Evolutionary conservation across 306 rosid species (phyloP).

Genomic region (Vigna reflexopilosa): DNA sequence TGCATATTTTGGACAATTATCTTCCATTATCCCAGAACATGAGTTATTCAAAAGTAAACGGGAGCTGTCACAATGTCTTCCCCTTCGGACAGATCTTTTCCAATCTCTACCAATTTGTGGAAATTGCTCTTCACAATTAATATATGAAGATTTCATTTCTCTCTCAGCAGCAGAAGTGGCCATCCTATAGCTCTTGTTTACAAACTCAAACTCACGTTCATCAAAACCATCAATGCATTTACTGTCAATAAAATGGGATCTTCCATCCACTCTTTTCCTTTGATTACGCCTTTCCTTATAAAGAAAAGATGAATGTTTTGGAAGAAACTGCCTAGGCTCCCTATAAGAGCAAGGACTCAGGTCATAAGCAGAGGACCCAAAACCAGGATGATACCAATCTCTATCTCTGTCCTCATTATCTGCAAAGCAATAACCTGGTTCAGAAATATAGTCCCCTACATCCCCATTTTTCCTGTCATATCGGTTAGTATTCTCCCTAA

Average conservation of each 20-base stretch:
- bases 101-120: slow-evolving; percentile 43
- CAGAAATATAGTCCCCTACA: slow-evolving; percentile 45
- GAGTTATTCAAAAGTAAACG: slow-evolving; percentile 46
- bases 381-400: slow-evolving; percentile 46
- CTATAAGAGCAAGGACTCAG: slow-evolving; percentile 45
- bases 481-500: slow-evolving; percentile 42
- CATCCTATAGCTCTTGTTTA: slow-evolving; percentile 42
- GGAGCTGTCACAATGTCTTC: slow-evolving; percentile 42
- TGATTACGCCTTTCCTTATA: slow-evolving; percentile 44
- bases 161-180: slow-evolving; percentile 41
- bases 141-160: slow-evolving; percentile 44
- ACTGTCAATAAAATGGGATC: slow-evolving; percentile 47
- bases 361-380: slow-evolving; percentile 42
- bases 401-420: slow-evolving; percentile 44
- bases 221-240: slow-evolving; percentile 42
- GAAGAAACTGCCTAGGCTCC: slow-evolving; percentile 53
- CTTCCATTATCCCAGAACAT: slow-evolving; percentile 49
- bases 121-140: slow-evolving; percentile 45
- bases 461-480: slow-evolving; percentile 43
- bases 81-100: slow-evolving; percentile 49
- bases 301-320: slow-evolving; percentile 48
- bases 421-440: slow-evolving; percentile 38
- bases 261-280: slow-evolving; percentile 46
- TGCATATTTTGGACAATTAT: slow-evolving; percentile 45
- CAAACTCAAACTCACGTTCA: slow-evolving; percentile 48